Base-by-base conservation (phyloP, 441 rosid species). In the Eutrema salsugineum region DNA sequence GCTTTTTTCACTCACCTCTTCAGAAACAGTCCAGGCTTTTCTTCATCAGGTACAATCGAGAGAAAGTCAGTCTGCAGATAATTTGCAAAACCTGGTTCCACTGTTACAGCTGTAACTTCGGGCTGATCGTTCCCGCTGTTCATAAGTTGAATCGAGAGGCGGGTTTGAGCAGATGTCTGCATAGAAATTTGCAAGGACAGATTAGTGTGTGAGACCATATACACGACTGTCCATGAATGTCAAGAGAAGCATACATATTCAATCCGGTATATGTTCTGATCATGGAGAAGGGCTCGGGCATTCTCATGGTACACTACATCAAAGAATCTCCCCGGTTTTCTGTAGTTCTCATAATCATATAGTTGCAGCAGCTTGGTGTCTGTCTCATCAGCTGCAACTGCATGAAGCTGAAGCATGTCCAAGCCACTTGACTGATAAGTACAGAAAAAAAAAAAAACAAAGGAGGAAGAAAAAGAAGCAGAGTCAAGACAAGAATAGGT, bases 291-390 rank as follows among this genome's bases (percentile, higher is more conserved):
- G 50, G 89, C 87, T 15, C 93, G 84, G 1, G 92, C 80, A 81
- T 94, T 91, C 79, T 88, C 97, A 51, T 90, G 90, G 82, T 90
- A 88, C 71, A 91, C 94, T 15, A 67, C 30, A 63, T 94, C 99
- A 35, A 84, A 42, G 50, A 82, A 83, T 83, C 91, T 85, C 81
- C 84, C 90, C 59, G 82, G 82, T 62, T 86, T 90, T 74, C 97
- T 83, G 56, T 91, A 87, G 69, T 85, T 88, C 83, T 94, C 99
- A 55, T 94, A 90, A 10, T 83, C 81, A 72, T 87, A 83, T 36
- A 94, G 85, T 73, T 94, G 97, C 58, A 91, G 91, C 64, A 94
- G 88, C 83, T 94, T 91, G 81, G 70, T 88, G 77, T 90, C 95
- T 87, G 87, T 86, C 83, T 94, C 97, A 75, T 94, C 97, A 19